Percentiles rank a stretch among this genome's conserved stretches.
Conservation (phyloP, 192 early-diverging fungal species). For the Podila clonocystis region DNA sequence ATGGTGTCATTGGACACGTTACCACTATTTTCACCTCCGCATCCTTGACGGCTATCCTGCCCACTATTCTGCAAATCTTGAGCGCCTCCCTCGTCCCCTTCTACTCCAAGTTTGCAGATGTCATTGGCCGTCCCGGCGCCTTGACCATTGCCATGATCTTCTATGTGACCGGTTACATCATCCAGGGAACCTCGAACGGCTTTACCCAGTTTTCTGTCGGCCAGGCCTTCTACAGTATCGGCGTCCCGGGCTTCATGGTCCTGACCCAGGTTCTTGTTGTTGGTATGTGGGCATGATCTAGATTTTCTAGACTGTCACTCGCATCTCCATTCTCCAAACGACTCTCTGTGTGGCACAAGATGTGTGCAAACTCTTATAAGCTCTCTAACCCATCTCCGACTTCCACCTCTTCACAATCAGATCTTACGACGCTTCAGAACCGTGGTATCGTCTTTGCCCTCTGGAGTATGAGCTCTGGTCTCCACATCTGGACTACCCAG, state of each 20-base stretch:
- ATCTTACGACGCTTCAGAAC: slow-evolving; percentile 5
- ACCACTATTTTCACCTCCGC: background rate
- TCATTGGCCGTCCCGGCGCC: slow-evolving; percentile 10
- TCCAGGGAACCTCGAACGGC: slow-evolving; percentile 4
- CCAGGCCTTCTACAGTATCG: background rate
- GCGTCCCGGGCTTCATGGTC: background rate
- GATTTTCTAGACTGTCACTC: background rate
- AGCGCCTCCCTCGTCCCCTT: slow-evolving; percentile 9
- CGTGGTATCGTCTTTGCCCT: slow-evolving; percentile 12
- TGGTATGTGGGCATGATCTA: slow-evolving; percentile 1
- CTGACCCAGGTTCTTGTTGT: slow-evolving; percentile 5
- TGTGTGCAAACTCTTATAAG: no score
- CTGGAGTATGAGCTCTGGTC: background rate
- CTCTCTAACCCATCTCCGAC: no score
- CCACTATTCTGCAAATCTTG: slow-evolving; percentile 9
- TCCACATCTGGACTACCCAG: no score
- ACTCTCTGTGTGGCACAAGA: no score
- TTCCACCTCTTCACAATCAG: background rate
- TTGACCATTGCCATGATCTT: slow-evolving; percentile 9
- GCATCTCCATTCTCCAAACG: background rate
- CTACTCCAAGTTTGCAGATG: slow-evolving; percentile 15
- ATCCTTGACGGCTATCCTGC: slow-evolving; percentile 5
- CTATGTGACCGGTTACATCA: slow-evolving; percentile 5
- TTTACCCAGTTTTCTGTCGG: slow-evolving; percentile 8
- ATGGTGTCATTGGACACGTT: background rate